phyloP scores from a whole-genome alignment of 495 filamentous ascomycete species.

The Lichina pygmaea region DNA sequence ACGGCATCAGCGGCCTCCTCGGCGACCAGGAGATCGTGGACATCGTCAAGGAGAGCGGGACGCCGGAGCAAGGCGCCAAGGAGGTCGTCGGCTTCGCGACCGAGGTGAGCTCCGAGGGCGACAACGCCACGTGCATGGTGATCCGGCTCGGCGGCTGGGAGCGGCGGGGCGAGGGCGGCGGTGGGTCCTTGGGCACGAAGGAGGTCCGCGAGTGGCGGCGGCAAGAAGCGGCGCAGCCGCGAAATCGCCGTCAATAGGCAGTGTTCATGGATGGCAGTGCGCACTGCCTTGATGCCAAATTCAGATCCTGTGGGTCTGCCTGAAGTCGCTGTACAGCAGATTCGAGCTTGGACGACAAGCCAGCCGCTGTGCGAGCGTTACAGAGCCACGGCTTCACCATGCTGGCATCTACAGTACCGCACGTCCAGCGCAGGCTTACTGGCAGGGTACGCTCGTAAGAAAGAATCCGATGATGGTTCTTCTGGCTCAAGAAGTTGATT shows the following conservation, averaged over 20 bases:
- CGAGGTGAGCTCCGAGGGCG: constrained; percentile 54
- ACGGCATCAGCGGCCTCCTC: constrained; percentile 63
- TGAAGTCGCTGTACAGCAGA: background rate
- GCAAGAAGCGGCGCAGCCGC: constrained; percentile 62
- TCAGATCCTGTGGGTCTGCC: too few relatives aligned
- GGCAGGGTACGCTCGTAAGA: too few relatives aligned
- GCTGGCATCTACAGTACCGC: too few relatives aligned
- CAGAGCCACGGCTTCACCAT: too few relatives aligned
- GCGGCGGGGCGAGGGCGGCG: constrained; percentile 60
- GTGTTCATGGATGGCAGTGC: background rate
- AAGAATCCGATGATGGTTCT: too few relatives aligned
- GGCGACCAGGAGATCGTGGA: constrained; percentile 88
- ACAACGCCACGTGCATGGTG: constrained; percentile 91
- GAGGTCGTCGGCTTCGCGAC: constrained; percentile 66
- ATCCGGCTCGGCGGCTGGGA: constrained; percentile 89
- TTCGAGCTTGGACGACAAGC: too few relatives aligned
- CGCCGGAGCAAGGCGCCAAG: constrained; percentile 58
- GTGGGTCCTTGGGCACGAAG: constrained; percentile 72
- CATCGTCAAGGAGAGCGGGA: constrained; percentile 74
- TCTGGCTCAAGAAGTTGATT: too few relatives aligned
- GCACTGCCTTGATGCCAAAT: too few relatives aligned
- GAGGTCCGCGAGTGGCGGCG: constrained; percentile 68
- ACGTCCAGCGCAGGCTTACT: too few relatives aligned
- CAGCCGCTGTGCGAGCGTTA: too few relatives aligned
- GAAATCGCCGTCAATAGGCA: constrained; percentile 30